A percentile compares a stretch with the other conserved stretches of the same genome.
Conservation (phyloP, 441 rosid genomes). For the Adansonia rubrostipa region DNA sequence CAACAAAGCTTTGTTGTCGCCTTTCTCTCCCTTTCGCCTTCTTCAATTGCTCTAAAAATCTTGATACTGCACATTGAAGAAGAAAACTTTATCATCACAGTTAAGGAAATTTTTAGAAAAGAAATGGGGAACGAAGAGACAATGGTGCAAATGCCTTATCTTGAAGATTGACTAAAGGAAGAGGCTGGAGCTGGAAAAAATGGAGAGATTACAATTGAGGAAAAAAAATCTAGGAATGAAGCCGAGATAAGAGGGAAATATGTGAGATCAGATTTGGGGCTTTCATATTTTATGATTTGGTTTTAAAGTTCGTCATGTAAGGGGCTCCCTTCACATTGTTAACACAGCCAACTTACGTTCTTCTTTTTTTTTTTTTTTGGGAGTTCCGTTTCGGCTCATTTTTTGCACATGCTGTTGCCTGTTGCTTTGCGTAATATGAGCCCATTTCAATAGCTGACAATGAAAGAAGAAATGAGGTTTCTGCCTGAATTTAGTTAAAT, state of each 20-base stretch:
- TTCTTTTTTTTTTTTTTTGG: not conserved
- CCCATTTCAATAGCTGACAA: not conserved
- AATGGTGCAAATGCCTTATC: not conserved
- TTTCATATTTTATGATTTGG: not conserved
- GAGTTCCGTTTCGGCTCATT: not conserved
- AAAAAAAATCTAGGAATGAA: not conserved
- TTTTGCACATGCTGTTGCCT: not conserved
- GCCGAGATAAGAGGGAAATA: not conserved
- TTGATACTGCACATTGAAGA: not conserved
- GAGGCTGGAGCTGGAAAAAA: not conserved
- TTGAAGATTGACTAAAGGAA: not conserved
- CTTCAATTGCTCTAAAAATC: slow-evolving; percentile 2
- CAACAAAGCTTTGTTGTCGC: not conserved
- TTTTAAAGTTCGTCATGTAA: not conserved
- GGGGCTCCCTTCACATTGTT: not conserved
- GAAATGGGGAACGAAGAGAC: not conserved
- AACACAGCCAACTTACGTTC: not conserved
- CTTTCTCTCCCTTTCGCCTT: not conserved
- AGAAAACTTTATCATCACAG: not conserved
- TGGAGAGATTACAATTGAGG: not conserved
- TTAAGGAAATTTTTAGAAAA: not conserved
- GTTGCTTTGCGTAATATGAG: not conserved
- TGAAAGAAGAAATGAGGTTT: not conserved
- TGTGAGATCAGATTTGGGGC: not conserved
- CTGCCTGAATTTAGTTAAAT: not conserved